Evolutionary conservation across 2,329 filamentous ascomycete genomes (phyloP), one percentile per base, ranked within the genome.

Genomic region (Ophiostoma pallidulum): DNA sequence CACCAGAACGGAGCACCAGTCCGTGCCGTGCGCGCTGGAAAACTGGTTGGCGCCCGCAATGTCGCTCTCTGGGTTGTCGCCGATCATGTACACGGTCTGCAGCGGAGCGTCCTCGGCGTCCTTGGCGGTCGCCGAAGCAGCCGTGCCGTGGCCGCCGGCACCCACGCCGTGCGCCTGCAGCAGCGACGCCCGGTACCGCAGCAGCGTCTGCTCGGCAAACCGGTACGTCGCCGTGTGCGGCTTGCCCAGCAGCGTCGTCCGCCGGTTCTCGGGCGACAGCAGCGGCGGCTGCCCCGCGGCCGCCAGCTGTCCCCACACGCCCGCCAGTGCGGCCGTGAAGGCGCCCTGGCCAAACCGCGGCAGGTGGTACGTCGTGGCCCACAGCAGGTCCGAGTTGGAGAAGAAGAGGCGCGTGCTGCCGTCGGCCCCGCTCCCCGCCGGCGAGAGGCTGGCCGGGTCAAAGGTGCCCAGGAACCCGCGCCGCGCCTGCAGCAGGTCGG

Each of bases 281-380:
- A 92, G 64, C 57, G 75, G 49, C 73, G 63, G 61, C 40, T 73
- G 70, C 4, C 78, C 81, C 10, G 73, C 73, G 0, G 87, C 94
- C 3, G 87, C 94, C 4, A 86, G 69, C 18, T 80, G 78, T 6
- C 69, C 63, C 88, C 89, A 96, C 1, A 92, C 75, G 0, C 89
- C 90, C 54, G 82, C 77, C 14, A 97, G 67, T 0, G 89, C 86
- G 38, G 84, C 84, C 52, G 86, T 79, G 65, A 97, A 97, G 1
- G 86, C 89, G 16, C 92, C 92, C 63, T 96, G 92, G 1, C 91
- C 92, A 36, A 97, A 77, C 5, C 92, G 82, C 26, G 91, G 87
- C 42, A 91, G 76, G 51, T 85, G 86, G 64, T 94, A 91, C 29
- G 77, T 78, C 1, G 89, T 84, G 44, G 88, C 85, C 90, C 90